A percentile compares a stretch with the other conserved stretches of the same genome.
Evolutionary conservation across 345 rosid species (phyloP).

Genomic region (Aquilaria yunnanensis): DNA sequence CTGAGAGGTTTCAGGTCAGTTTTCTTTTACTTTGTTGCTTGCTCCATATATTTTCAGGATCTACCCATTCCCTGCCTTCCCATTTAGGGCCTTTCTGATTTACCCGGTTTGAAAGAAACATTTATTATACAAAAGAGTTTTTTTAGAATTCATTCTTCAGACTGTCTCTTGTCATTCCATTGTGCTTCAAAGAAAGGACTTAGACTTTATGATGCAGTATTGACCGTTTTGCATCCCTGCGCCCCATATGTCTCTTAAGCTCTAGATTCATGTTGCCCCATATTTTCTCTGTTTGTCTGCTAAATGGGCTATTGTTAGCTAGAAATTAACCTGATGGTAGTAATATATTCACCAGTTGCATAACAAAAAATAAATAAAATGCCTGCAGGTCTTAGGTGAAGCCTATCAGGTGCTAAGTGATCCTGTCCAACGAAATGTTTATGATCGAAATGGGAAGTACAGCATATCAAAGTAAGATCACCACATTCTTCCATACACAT

Average conservation of each 20-base stretch:
- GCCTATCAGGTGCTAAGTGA: slow-evolving; percentile 74
- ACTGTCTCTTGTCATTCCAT: too few relatives aligned
- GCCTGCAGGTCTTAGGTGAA: slow-evolving; percentile 54
- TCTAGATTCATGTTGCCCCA: too few relatives aligned
- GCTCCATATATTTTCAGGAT: too few relatives aligned
- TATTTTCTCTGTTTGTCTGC: too few relatives aligned
- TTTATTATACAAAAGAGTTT: neutral
- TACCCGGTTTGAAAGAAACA: neutral
- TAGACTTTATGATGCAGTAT: too few relatives aligned
- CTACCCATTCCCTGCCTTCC: neutral
- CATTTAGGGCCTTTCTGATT: neutral
- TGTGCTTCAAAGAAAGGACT: too few relatives aligned
- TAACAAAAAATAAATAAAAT: neutral
- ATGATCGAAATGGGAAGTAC: slow-evolving; percentile 53
- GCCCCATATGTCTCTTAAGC: too few relatives aligned
- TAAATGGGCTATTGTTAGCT: too few relatives aligned
- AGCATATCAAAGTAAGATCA: slow-evolving; percentile 41
- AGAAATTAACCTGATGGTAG: too few relatives aligned
- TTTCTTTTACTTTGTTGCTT: neutral
- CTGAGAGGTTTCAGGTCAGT: slow-evolving; percentile 66
- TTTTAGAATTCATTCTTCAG: neutral
- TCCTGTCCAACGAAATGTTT: slow-evolving; percentile 54
- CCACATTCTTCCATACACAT: neutral
- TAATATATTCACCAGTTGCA: too few relatives aligned
- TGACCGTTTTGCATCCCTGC: too few relatives aligned